Base-by-base conservation (phyloP, 257 asterid genomes). In the Phtheirospermum japonicum region DNA sequence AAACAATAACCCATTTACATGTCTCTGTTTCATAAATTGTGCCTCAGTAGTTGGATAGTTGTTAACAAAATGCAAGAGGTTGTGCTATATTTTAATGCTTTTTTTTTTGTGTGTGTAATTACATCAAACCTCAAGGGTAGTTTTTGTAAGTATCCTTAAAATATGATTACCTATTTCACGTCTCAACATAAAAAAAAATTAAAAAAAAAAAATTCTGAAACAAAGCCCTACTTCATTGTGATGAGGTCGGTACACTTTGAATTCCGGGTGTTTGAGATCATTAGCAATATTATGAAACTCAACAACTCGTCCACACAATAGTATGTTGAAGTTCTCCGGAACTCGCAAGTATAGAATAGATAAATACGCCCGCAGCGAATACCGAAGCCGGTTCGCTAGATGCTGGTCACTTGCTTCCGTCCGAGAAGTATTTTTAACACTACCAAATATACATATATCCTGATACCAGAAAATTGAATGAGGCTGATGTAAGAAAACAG, bases 321-420 rank as follows among this genome's bases (percentile, higher is more conserved):
- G 9, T 57, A 88, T 81, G 74, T 59, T 54, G 74, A 91, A 85
- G 64, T 76, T 78, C 62, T 66, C 73, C 9, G 91, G 89, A 60
- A 70, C 63, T 51, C 68, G 83, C 76, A 85, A 68, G 73, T 91
- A 91, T 69, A 91, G 74, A 65, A 91, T 59, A 52, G 98, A 88
- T 68, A 88, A 73, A 75, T 91, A 91, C 48, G 89, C 94, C 98
- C 88, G 93, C 71, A 71, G 95, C 51, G 98, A 91, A 75, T 78
- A 80, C 51, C 62, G 82, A 52, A 88, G 85, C 61, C 89, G 93
- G 64, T 84, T 84, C 59, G 92, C 91, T 71, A 88, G 87, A 81
- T 91, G 98, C 30, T 73, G 81, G 52, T 85, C 89, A 48, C 42
- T 77, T 62, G 54, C 59, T 53, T 77, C 61, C 75, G 1, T 64